phyloP scores from a whole-genome alignment of 768 basidiomycete genomes.

The Lactifluus echinatus region DNA sequence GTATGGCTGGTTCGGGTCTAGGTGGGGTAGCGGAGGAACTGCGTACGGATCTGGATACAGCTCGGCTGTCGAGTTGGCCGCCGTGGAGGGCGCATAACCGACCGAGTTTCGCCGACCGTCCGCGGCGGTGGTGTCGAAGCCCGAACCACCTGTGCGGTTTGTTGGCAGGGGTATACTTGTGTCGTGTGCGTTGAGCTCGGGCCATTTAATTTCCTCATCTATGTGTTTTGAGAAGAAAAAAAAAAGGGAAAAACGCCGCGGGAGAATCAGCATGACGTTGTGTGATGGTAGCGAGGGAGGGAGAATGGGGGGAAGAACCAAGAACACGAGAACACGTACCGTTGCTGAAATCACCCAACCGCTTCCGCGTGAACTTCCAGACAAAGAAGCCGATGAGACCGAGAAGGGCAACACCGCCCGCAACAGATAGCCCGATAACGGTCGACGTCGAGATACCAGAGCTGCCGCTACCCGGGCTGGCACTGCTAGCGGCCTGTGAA shows the following conservation, averaged over 20 bases:
- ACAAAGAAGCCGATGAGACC: slow-evolving; percentile 66
- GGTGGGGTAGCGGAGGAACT: slow-evolving; percentile 71
- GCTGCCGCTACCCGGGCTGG: slow-evolving; percentile 21
- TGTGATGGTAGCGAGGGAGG: slow-evolving; percentile 4
- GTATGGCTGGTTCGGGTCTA: slow-evolving; percentile 72
- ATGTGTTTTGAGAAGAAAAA: not conserved
- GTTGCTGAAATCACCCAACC: slow-evolving; percentile 61
- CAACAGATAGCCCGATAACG: slow-evolving; percentile 73
- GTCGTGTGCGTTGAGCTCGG: slow-evolving; percentile 68
- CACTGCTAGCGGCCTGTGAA: slow-evolving; percentile 21
- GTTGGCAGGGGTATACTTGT: slow-evolving; percentile 46
- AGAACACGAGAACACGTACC: slow-evolving; percentile 40
- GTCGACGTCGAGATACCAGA: slow-evolving; percentile 55
- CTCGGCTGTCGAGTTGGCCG: slow-evolving; percentile 38
- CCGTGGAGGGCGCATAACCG: slow-evolving; percentile 39
- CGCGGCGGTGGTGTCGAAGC: slow-evolving; percentile 61
- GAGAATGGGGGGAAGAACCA: not conserved
- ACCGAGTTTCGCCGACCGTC: slow-evolving; percentile 42
- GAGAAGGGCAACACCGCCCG: slow-evolving; percentile 68
- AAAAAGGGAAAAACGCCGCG: not conserved
- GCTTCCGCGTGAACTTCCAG: slow-evolving; percentile 83
- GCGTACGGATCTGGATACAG: slow-evolving; percentile 64
- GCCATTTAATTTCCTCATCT: slow-evolving; percentile 90
- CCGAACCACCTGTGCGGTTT: slow-evolving; percentile 58
- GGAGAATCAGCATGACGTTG: slow-evolving; percentile 7